Evolutionary conservation across 768 basidiomycete species (phyloP).

Genomic region (Mycena chlorophos): DNA sequence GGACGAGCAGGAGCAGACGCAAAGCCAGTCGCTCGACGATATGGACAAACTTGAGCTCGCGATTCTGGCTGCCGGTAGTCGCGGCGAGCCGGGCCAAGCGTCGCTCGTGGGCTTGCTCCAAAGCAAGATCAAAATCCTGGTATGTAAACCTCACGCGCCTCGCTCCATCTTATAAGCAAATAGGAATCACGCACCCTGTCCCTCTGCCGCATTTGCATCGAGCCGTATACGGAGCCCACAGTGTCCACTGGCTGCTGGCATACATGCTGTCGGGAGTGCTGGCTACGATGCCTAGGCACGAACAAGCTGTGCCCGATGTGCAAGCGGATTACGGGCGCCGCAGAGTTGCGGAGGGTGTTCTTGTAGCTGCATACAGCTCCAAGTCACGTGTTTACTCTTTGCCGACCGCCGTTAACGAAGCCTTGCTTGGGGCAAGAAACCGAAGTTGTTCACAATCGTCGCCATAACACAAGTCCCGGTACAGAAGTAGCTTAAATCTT

Average conservation of each 20-base stretch:
- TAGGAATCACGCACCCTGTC: slow-evolving; percentile 50
- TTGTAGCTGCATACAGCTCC: slow-evolving; percentile 43
- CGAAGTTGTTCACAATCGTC: too few species aligned
- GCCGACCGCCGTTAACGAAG: too few species aligned
- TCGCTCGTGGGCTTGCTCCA: slow-evolving; percentile 58
- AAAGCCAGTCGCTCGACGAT: slow-evolving; percentile 35
- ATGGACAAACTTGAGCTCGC: slow-evolving; percentile 49
- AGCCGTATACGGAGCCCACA: slow-evolving; percentile 75
- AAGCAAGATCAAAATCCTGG: slow-evolving; percentile 58
- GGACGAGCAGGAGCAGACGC: slow-evolving; percentile 33
- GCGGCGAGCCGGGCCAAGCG: slow-evolving; percentile 47
- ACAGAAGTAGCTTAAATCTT: too few species aligned
- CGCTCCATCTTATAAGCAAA: slow-evolving; percentile 6
- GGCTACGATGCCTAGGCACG: slow-evolving; percentile 80
- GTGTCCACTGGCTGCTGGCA: slow-evolving; percentile 88
- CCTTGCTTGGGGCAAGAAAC: too few species aligned
- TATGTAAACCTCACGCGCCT: slow-evolving; percentile 33
- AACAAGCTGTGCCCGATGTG: slow-evolving; percentile 86
- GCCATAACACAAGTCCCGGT: too few species aligned
- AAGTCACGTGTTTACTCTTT: too few species aligned
- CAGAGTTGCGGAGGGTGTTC: slow-evolving; percentile 76
- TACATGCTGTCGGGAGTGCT: slow-evolving; percentile 79
- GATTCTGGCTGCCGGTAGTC: slow-evolving; percentile 49
- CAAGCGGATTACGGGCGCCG: slow-evolving; percentile 78
- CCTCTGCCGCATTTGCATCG: slow-evolving; percentile 78